Percentiles rank a stretch among this genome's conserved stretches.
Evolutionary conservation across 2,329 filamentous ascomycete species (phyloP).

Genomic region (Beauveria bassiana): DNA sequence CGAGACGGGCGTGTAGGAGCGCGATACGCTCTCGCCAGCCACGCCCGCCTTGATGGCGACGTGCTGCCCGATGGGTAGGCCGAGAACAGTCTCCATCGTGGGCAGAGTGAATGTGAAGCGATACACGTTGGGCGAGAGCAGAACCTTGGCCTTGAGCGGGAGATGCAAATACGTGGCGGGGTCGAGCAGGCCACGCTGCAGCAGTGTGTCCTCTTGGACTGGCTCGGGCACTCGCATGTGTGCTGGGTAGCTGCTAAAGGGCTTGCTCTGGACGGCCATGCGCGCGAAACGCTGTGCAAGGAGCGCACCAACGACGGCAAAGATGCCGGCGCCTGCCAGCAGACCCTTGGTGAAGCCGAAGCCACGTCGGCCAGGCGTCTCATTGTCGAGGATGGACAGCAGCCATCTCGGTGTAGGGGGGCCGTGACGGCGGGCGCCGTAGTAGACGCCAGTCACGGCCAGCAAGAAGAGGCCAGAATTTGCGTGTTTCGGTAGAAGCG

Average conservation of each 20-base stretch:
- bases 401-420: constrained; percentile 1
- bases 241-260: constrained; percentile 26
- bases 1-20: constrained; percentile 48
- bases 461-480: constrained; percentile 16
- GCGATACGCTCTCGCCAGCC: constrained; percentile 35
- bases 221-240: constrained; percentile 32
- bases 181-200: constrained; percentile 40
- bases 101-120: constrained; percentile 42
- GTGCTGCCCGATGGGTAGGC: constrained; percentile 50
- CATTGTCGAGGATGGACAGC: constrained; percentile 8
- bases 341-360: constrained; percentile 31
- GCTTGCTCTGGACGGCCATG: constrained; percentile 24
- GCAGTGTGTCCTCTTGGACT: constrained; percentile 30
- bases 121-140: constrained; percentile 36
- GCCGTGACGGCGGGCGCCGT: constrained; percentile 13
- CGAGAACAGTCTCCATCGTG: constrained; percentile 33
- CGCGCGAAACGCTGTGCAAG: constrained; percentile 23
- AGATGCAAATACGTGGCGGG: constrained; percentile 39
- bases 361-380: constrained; percentile 14
- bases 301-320: constrained; percentile 25
- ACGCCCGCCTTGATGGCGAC: constrained; percentile 42
- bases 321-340: constrained; percentile 26
- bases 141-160: constrained; percentile 32
- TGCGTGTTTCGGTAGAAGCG: constrained; percentile 8
- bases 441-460: constrained; percentile 17